Conservation (phyloP, 257 asterid species). For the Cynanchum wilfordii region DNA sequence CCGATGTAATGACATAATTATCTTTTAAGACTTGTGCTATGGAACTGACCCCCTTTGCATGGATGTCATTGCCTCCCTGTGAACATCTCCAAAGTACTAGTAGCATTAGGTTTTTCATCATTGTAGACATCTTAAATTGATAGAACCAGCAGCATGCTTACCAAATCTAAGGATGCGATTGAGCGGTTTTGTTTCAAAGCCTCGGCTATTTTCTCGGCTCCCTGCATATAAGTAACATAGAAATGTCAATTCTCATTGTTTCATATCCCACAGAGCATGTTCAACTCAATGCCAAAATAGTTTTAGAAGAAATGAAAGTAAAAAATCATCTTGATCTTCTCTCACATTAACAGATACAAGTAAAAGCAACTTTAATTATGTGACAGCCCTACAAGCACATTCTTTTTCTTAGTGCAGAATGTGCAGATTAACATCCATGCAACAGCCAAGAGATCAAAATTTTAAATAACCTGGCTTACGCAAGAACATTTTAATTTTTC, state of each 20-base stretch:
- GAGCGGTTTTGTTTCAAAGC: conserved; percentile 87
- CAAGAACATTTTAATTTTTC: too few relatives aligned
- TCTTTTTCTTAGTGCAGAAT: too few relatives aligned
- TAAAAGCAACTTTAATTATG: background rate
- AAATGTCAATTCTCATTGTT: background rate
- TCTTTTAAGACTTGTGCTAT: conserved; percentile 78
- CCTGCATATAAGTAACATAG: conserved; percentile 35
- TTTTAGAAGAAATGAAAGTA: background rate
- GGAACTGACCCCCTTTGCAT: conserved; percentile 62
- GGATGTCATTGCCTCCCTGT: conserved; percentile 97
- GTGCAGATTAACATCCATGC: too few relatives aligned
- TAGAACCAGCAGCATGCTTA: conserved; percentile 24
- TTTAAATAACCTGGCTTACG: too few relatives aligned
- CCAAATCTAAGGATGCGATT: conserved; percentile 72
- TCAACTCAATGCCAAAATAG: background rate
- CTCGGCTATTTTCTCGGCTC: conserved; percentile 81
- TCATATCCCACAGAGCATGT: background rate
- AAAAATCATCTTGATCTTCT: background rate
- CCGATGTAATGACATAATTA: conserved; percentile 69
- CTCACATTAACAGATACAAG: background rate
- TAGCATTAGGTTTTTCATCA: background rate
- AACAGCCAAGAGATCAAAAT: too few relatives aligned
- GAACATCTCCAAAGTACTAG: conserved; percentile 18
- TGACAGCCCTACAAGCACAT: too few relatives aligned
- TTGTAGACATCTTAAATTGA: background rate